Evolutionary conservation across 805 yeast genomes (phyloP).

Genomic region (Teunomyces kruisii): DNA sequence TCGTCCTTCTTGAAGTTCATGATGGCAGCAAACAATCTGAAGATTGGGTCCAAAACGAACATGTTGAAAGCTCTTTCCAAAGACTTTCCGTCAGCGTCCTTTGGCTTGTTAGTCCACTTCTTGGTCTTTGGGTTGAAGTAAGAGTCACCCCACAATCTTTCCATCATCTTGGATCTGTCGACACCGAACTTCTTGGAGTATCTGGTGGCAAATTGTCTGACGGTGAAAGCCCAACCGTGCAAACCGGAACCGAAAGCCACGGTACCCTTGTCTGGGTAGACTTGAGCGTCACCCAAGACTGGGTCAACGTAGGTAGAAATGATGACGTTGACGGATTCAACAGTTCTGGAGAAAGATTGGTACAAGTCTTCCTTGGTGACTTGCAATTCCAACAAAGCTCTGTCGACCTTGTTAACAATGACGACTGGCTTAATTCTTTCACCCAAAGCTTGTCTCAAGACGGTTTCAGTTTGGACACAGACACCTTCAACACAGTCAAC

Average conservation of each 20-base stretch:
- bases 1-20: slow-evolving; percentile 99
- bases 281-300: slow-evolving; percentile 93
- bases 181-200: slow-evolving; percentile 99
- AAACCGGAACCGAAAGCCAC: slow-evolving; percentile 99
- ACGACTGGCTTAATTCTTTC: slow-evolving; percentile 99
- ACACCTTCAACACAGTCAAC: slow-evolving; percentile 99
- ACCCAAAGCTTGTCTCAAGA: slow-evolving; percentile 97
- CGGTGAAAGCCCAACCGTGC: slow-evolving; percentile 99
- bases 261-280: slow-evolving; percentile 98
- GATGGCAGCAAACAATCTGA: slow-evolving; percentile 93
- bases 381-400: slow-evolving; percentile 98
- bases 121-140: slow-evolving; percentile 99
- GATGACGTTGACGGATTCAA: slow-evolving; percentile 98
- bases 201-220: slow-evolving; percentile 97
- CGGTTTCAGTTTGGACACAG: slow-evolving; percentile 99
- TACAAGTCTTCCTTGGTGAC: slow-evolving; percentile 98
- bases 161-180: slow-evolving; percentile 96
- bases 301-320: slow-evolving; percentile 92
- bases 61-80: slow-evolving; percentile 99
- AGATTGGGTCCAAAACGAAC: slow-evolving; percentile 98
- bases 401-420: slow-evolving; percentile 97
- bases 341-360: slow-evolving; percentile 98
- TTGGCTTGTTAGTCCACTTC: slow-evolving; percentile 97
- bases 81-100: slow-evolving; percentile 91
- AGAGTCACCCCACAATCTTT: slow-evolving; percentile 99